A percentile compares a stretch with the other conserved stretches of the same genome.
These are phyloP conservation scores for Solanum lycopersicoides DNA, from an alignment of 257 asterid species.

Conservation along the genomic window DNA sequence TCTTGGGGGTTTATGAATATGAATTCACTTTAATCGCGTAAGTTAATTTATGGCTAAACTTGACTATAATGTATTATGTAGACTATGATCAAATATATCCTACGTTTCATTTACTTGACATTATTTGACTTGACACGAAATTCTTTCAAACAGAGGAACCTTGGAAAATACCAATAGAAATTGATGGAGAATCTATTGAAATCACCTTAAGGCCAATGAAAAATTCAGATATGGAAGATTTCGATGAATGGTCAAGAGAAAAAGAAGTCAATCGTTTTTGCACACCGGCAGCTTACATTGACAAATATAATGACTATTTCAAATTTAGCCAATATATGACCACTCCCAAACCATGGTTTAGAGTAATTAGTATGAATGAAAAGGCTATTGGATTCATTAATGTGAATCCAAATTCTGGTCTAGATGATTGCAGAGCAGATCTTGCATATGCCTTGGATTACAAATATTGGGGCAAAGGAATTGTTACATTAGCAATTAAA, in stretches of 20 bases:
- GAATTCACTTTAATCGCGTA: background rate
- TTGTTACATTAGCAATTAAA: conserved; percentile 26
- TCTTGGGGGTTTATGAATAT: background rate
- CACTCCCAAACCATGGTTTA: background rate
- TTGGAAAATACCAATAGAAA: background rate
- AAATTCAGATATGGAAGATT: background rate
- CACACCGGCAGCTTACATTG: background rate
- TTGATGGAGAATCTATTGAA: background rate
- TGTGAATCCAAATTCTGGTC: conserved; percentile 28
- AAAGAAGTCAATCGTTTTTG: background rate
- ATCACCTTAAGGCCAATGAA: background rate
- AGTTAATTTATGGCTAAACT: background rate
- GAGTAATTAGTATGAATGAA: conserved; percentile 27
- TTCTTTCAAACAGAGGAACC: background rate
- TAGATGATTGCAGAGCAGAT: conserved; percentile 23
- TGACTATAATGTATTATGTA: background rate
- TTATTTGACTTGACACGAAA: too few relatives aligned
- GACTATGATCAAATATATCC: background rate
- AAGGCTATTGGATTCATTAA: conserved; percentile 38
- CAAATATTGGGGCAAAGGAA: conserved; percentile 40
- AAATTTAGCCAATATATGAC: background rate
- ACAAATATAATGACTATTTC: background rate
- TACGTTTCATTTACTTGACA: too few relatives aligned
- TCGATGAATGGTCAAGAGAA: background rate
- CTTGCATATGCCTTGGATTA: conserved; percentile 34